Percentiles rank a stretch among this genome's conserved stretches.
Conservation (phyloP, 139 green algal genomes). For the Zygnema circumcarinatum region DNA sequence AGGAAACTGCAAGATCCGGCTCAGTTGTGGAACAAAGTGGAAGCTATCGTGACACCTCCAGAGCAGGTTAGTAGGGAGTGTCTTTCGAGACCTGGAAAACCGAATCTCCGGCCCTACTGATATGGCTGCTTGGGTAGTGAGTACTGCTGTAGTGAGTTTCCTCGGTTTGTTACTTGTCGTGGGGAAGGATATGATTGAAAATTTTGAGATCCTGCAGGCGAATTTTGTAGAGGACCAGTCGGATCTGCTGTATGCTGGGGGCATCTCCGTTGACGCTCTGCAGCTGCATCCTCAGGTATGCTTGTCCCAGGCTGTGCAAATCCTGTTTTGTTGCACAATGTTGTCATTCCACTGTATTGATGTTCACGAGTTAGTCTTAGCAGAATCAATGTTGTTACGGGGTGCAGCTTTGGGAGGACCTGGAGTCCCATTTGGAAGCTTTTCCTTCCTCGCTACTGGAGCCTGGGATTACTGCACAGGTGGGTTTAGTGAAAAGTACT, state of each 20-base stretch:
- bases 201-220: neutral
- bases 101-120: too few species aligned
- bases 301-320: neutral
- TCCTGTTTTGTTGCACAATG: neutral
- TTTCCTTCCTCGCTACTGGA: neutral
- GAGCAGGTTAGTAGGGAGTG: neutral
- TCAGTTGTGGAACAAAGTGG: neutral
- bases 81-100: too few species aligned
- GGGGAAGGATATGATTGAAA: too few species aligned
- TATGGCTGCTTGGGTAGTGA: too few species aligned
- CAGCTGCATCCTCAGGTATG: neutral
- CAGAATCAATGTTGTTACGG: too few species aligned
- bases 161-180: too few species aligned
- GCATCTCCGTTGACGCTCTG: neutral
- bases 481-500: too few species aligned
- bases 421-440: neutral
- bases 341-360: too few species aligned
- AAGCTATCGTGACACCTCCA: neutral
- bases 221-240: neutral
- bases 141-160: too few species aligned
- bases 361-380: too few species aligned
- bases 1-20: neutral
- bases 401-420: neutral
- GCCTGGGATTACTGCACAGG: neutral
- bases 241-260: neutral